Percentiles rank a stretch among this genome's conserved stretches.
Conservation (phyloP, 768 basidiomycete species). For the Coprinopsis marcescibilis region DNA sequence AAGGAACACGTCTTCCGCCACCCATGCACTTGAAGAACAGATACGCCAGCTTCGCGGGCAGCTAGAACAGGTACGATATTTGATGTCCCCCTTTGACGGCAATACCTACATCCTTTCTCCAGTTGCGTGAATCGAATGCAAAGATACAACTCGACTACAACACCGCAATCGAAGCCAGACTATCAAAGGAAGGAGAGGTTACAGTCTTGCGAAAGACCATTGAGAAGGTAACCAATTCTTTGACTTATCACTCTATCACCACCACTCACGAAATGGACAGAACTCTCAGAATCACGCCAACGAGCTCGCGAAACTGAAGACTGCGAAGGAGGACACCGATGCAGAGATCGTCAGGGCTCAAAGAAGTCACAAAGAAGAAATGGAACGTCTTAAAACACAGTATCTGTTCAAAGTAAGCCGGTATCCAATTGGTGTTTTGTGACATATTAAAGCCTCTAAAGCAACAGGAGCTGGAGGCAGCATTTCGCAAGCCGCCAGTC, state of each 20-base stretch:
- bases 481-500: conserved; percentile 42
- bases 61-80: conserved; percentile 42
- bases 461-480: conserved; percentile 66
- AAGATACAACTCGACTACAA: conserved; percentile 40
- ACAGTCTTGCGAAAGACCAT: conserved; percentile 58
- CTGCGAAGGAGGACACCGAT: conserved; percentile 58
- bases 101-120: conserved; percentile 14
- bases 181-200: conserved; percentile 68
- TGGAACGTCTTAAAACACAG: conserved; percentile 65
- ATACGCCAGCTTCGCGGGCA: conserved; percentile 25
- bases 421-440: conserved; percentile 1
- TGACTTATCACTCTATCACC: neutral
- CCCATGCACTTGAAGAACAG: conserved; percentile 11
- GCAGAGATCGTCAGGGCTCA: conserved; percentile 48
- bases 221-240: conserved; percentile 54
- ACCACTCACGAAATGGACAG: conserved; percentile 27
- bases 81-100: conserved; percentile 1
- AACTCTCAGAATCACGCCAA: conserved; percentile 51
- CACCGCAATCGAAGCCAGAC: conserved; percentile 43
- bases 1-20: neutral
- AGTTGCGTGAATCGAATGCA: conserved; percentile 50
- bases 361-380: conserved; percentile 59
- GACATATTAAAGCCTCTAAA: conserved; percentile 25
- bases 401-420: conserved; percentile 63
- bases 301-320: conserved; percentile 50